Evolutionary conservation across 306 rosid species (phyloP).

Genomic region (Begonia loranthoides): DNA sequence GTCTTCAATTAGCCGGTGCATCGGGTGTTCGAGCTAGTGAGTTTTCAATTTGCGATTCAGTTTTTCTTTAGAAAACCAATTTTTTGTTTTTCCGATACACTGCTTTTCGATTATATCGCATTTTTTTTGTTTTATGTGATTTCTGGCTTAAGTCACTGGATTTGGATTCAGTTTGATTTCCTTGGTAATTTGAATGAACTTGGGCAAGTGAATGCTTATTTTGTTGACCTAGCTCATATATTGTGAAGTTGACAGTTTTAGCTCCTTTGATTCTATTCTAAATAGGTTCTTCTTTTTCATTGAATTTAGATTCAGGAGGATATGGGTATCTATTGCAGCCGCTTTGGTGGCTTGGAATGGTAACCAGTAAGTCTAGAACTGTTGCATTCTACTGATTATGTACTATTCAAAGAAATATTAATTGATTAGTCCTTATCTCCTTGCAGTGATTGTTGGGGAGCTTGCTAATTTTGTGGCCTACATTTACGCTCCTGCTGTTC

Average conservation of each 20-base stretch:
- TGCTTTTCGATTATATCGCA: too few relatives aligned
- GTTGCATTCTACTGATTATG: constrained; percentile 1
- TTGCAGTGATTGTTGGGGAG: constrained; percentile 78
- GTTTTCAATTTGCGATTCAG: neutral
- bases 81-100: too few relatives aligned
- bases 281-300: neutral
- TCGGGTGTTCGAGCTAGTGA: constrained; percentile 53
- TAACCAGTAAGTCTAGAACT: constrained; percentile 43
- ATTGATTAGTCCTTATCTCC: constrained; percentile 3
- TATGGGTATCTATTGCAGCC: constrained; percentile 80
- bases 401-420: neutral
- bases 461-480: constrained; percentile 80
- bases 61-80: too few relatives aligned
- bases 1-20: constrained; percentile 56
- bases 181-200: too few relatives aligned
- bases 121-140: too few relatives aligned
- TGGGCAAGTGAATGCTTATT: too few relatives aligned
- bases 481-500: constrained; percentile 73
- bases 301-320: constrained; percentile 58
- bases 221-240: too few relatives aligned
- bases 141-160: too few relatives aligned
- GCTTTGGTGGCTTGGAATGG: constrained; percentile 92
- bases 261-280: too few relatives aligned
- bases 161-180: too few relatives aligned
- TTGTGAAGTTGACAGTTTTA: too few relatives aligned